phyloP scores from a whole-genome alignment of 192 early-diverging fungal genomes.

The Rhizophagus sp. region DNA sequence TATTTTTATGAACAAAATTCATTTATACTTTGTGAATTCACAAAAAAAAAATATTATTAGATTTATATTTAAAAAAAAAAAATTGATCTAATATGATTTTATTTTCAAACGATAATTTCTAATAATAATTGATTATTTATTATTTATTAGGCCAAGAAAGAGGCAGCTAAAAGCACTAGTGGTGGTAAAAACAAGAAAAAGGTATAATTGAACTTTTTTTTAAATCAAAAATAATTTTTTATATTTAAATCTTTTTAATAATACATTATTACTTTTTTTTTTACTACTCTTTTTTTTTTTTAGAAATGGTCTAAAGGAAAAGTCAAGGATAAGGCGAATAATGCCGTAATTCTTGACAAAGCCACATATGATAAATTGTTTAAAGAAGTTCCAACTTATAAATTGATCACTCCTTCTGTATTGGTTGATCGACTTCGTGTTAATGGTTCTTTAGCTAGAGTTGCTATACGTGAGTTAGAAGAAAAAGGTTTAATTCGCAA shows the following conservation, averaged over 20 bases:
- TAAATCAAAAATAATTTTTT: background rate
- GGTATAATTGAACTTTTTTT: slow-evolving; percentile 10
- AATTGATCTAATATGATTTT: too few relatives aligned
- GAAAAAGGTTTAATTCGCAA: slow-evolving; percentile 90
- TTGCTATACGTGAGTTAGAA: slow-evolving; percentile 92
- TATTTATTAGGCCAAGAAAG: slow-evolving; percentile 57
- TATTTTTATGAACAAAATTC: too few relatives aligned
- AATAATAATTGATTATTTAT: background rate
- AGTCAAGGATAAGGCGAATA: slow-evolving; percentile 99
- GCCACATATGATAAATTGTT: slow-evolving; percentile 97
- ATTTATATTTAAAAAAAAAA: too few relatives aligned
- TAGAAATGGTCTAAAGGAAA: slow-evolving; percentile 99
- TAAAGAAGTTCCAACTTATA: slow-evolving; percentile 99
- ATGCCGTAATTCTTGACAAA: slow-evolving; percentile 97
- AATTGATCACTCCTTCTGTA: slow-evolving; percentile 97
- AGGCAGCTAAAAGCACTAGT: slow-evolving; percentile 58
- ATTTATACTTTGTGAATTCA: too few relatives aligned
- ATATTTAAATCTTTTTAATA: background rate
- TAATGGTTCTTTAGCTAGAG: slow-evolving; percentile 96
- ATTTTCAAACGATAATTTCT: background rate
- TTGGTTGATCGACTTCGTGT: slow-evolving; percentile 98
- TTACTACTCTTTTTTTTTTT: background rate
- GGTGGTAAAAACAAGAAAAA: slow-evolving; percentile 62
- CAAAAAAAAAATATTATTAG: too few relatives aligned
- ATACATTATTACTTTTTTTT: background rate